phyloP scores from a whole-genome alignment of 495 filamentous ascomycete genomes.

The Daldinia caldariorum region DNA sequence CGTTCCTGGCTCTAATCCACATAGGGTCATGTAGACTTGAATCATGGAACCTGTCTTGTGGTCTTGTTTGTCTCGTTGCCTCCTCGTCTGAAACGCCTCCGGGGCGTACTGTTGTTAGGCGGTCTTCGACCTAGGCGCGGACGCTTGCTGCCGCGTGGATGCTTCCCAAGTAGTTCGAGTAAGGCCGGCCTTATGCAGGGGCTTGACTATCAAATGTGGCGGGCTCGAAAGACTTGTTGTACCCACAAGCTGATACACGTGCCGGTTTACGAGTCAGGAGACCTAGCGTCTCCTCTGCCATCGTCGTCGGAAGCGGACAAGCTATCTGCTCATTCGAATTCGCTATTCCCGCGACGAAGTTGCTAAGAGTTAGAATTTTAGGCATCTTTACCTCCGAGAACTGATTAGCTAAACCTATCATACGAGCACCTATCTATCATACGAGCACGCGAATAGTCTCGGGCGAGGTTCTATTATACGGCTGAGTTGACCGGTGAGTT shows the following conservation, averaged over 20 bases:
- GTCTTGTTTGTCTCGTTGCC: background rate
- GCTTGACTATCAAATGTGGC: background rate
- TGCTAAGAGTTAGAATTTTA: no score
- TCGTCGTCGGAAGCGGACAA: background rate
- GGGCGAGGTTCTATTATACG: no score
- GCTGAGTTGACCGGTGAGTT: no score
- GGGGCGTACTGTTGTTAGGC: background rate
- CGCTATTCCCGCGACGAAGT: no score
- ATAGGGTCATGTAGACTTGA: conserved; percentile 6
- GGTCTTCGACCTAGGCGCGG: background rate
- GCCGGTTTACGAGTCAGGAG: background rate
- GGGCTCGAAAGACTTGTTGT: background rate
- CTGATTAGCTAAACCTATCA: no score
- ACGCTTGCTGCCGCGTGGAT: background rate
- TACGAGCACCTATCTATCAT: no score
- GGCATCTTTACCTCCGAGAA: no score
- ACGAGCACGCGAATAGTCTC: no score
- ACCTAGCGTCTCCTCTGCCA: background rate
- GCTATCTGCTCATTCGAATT: background rate
- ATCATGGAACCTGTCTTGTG: conserved; percentile 13
- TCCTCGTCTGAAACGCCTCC: conserved; percentile 1
- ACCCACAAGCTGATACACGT: background rate
- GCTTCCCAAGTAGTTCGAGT: background rate
- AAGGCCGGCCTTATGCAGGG: background rate
- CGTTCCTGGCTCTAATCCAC: no score